Percentiles rank a stretch among this genome's conserved stretches.
Evolutionary conservation across 345 rosid species (phyloP).

Genomic region (Toxicodendron radicans): DNA sequence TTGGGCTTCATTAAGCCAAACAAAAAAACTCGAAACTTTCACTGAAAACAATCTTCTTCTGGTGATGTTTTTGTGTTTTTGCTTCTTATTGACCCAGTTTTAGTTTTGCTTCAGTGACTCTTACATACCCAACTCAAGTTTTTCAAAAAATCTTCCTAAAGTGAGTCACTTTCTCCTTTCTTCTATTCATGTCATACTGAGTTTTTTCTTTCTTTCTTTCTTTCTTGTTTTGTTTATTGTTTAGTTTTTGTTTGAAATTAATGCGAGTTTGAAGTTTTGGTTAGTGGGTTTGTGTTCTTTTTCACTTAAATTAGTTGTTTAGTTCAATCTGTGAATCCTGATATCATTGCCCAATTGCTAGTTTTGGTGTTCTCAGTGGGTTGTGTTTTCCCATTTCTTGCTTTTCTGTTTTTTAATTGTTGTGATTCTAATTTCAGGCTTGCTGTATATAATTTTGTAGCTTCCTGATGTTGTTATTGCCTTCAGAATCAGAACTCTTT

Average conservation of each 20-base stretch:
- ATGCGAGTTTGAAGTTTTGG: conserved; percentile 27
- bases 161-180: conserved; percentile 34
- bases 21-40: conserved; percentile 24
- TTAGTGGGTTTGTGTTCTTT: conserved; percentile 28
- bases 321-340: conserved; percentile 19
- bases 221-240: too few species aligned
- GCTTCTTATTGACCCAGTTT: conserved; percentile 13
- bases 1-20: conserved; percentile 16
- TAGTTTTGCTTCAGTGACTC: conserved; percentile 25
- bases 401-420: conserved; percentile 1
- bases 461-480: conserved; percentile 14
- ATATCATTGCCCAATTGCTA: background rate
- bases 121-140: conserved; percentile 26
- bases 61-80: conserved; percentile 4
- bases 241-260: conserved; percentile 5
- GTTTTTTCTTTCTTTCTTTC: background rate
- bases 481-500: background rate
- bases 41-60: conserved; percentile 22
- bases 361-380: conserved; percentile 1
- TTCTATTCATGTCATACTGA: background rate
- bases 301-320: conserved; percentile 18
- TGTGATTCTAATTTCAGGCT: conserved; percentile 8
- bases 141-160: conserved; percentile 30
- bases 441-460: background rate
- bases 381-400: background rate